Evolutionary conservation across 1,284 basidiomycete species (phyloP), one percentile per base, ranked within the genome.

Genomic region (Omphalotus olearius): DNA sequence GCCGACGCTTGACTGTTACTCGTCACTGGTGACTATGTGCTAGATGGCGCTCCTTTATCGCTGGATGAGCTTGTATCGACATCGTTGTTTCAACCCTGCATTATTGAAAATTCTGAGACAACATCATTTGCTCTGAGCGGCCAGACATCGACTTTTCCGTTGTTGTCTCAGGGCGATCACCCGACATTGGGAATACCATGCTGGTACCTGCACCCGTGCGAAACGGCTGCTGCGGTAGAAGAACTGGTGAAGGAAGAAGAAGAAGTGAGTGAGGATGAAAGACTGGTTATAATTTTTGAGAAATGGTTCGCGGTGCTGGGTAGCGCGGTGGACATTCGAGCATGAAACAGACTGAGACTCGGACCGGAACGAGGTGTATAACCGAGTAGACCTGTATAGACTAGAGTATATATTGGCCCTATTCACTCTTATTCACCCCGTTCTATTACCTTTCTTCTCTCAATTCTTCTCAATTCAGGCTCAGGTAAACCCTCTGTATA

Each of bases 131-230:
- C 77, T 13, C 62, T 88, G 41, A 75, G 74, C 25, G 64, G 69
- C 11, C 71, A 74, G 1, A 66, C 64, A 7, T 73, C 80, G 0
- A 65, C 78, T 1, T 86, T 91, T 60, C 88, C 91, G 14, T 66
- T 92, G 26, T 67, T 93, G 11, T 89, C 89, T 4, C 88, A 91
- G 59, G 88, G 87, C 14, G 91, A 93, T 53, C 91, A 93, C 61
- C 91, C 89, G 0, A 80, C 75, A 2, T 70, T 86, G 16, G 83
- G 81, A 14, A 80, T 71, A 6, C 83, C 85, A 10, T 83, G 79
- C 51, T 93, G 89, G 89, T 91, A 85, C 63, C 69, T 93, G 38
- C 90, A 93, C 62, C 90, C 90, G 6, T 93, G 90, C 63, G 83
- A 88, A 64, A 88, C 85, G 3, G 73, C 74, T 5, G 66, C 66